phyloP scores from a whole-genome alignment of 2,329 filamentous ascomycete genomes.

The Fusarium hostae region DNA sequence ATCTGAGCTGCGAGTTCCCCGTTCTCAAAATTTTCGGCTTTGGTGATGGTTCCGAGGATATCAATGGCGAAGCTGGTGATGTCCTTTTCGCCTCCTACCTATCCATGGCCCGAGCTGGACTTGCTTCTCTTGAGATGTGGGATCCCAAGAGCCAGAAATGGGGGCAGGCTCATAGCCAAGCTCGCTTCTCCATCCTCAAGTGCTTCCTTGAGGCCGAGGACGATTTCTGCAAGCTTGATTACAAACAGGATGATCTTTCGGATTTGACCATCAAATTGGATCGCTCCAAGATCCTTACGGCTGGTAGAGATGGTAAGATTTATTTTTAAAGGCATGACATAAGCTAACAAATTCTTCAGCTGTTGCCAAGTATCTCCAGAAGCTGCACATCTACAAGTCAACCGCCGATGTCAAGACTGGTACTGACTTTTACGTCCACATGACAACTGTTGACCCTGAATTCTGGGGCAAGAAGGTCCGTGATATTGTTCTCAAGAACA shows the following conservation, averaged over 20 bases:
- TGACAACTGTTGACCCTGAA: slow-evolving; percentile 82
- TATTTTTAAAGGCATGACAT: neutral
- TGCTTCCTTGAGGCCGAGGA: slow-evolving; percentile 88
- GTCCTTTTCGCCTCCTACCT: slow-evolving; percentile 90
- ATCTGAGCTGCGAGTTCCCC: slow-evolving; percentile 85
- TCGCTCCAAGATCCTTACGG: slow-evolving; percentile 84
- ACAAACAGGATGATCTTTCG: slow-evolving; percentile 77
- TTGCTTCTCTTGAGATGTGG: slow-evolving; percentile 92
- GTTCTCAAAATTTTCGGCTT: slow-evolving; percentile 93
- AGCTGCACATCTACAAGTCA: slow-evolving; percentile 91
- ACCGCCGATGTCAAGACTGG: slow-evolving; percentile 85
- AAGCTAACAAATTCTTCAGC: slow-evolving; percentile 58
- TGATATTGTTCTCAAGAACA: slow-evolving; percentile 78
- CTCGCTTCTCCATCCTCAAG: slow-evolving; percentile 86
- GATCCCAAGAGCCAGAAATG: slow-evolving; percentile 90
- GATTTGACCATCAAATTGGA: slow-evolving; percentile 87
- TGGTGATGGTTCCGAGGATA: slow-evolving; percentile 78
- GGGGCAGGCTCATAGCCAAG: slow-evolving; percentile 93
- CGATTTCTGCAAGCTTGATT: slow-evolving; percentile 85
- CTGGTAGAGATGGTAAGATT: slow-evolving; percentile 73
- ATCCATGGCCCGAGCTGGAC: slow-evolving; percentile 92
- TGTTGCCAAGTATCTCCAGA: slow-evolving; percentile 87
- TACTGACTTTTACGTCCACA: slow-evolving; percentile 82
- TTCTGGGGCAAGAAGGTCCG: slow-evolving; percentile 87
- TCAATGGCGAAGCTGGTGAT: slow-evolving; percentile 82